Evolutionary conservation across 352 stramenopile genomes (phyloP).

Genomic region (Globisporangium solare): DNA sequence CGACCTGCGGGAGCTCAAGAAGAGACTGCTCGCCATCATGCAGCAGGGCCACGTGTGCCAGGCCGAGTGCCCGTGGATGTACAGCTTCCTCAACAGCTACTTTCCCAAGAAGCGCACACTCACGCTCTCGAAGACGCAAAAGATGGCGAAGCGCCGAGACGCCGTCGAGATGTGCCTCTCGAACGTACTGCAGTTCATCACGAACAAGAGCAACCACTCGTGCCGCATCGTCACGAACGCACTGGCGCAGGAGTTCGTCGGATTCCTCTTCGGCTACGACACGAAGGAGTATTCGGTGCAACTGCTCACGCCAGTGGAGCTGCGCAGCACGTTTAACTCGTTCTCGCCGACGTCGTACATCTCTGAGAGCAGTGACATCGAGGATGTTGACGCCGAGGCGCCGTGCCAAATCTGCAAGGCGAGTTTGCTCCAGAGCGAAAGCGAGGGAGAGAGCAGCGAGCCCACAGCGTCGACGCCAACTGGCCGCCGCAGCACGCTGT

Average conservation of each 20-base stretch:
- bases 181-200: slow-evolving; percentile 1
- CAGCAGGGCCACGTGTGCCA: neutral
- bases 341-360: slow-evolving; percentile 2
- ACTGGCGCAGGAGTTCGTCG: slow-evolving; percentile 1
- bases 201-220: slow-evolving; percentile 1
- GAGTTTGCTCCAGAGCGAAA: neutral
- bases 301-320: slow-evolving; percentile 1
- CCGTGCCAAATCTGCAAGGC: slow-evolving; percentile 3
- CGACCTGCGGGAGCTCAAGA: neutral
- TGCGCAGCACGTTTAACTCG: neutral
- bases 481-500: neutral
- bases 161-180: neutral
- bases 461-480: slow-evolving; percentile 1
- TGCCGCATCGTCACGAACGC: neutral
- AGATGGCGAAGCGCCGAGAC: neutral
- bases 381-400: neutral
- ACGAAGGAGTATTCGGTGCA: slow-evolving; percentile 5
- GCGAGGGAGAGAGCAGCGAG: slow-evolving; percentile 3
- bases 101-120: neutral
- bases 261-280: slow-evolving; percentile 13
- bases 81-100: slow-evolving; percentile 2
- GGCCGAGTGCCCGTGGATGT: slow-evolving; percentile 2
- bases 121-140: neutral
- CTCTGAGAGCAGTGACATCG: neutral
- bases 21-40: neutral